Evolutionary conservation across 208 protist species (phyloP).

Genomic region (Trypanosoma rangeli): DNA sequence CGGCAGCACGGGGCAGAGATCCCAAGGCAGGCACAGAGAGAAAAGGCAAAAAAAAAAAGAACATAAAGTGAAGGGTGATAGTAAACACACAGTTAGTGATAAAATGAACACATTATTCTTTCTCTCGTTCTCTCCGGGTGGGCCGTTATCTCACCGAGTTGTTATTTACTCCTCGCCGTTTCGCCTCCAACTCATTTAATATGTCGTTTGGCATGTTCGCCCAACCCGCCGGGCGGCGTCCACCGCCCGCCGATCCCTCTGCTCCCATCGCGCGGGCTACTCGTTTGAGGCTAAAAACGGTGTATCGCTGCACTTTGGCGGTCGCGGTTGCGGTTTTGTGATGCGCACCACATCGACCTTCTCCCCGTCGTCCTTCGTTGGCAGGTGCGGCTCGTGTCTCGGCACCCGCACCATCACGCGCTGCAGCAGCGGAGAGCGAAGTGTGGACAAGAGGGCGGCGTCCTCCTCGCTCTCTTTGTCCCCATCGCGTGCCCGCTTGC

Average conservation of each 20-base stretch:
- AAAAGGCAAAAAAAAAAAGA: constrained; percentile 1
- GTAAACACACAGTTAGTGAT: background rate
- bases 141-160: background rate
- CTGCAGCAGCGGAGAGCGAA: constrained; percentile 65
- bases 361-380: constrained; percentile 35
- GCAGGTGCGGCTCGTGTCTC: constrained; percentile 64
- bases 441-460: constrained; percentile 29
- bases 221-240: too few relatives aligned
- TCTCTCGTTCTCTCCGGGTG: too few relatives aligned
- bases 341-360: constrained; percentile 45
- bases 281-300: constrained; percentile 51
- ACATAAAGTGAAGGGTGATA: background rate
- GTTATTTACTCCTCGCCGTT: too few relatives aligned
- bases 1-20: background rate
- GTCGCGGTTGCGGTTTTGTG: constrained; percentile 77
- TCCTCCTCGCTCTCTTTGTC: constrained; percentile 3
- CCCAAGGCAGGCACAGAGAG: too few relatives aligned
- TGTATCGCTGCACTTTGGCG: constrained; percentile 75
- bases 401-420: constrained; percentile 71
- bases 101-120: background rate
- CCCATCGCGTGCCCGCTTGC: constrained; percentile 34
- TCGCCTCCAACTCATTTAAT: too few relatives aligned
- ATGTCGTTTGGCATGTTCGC: too few relatives aligned
- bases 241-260: too few relatives aligned
- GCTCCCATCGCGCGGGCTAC: too few relatives aligned